Evolutionary conservation across 768 basidiomycete genomes (phyloP).

Genomic region (Sistotremastrum niveocremeum): DNA sequence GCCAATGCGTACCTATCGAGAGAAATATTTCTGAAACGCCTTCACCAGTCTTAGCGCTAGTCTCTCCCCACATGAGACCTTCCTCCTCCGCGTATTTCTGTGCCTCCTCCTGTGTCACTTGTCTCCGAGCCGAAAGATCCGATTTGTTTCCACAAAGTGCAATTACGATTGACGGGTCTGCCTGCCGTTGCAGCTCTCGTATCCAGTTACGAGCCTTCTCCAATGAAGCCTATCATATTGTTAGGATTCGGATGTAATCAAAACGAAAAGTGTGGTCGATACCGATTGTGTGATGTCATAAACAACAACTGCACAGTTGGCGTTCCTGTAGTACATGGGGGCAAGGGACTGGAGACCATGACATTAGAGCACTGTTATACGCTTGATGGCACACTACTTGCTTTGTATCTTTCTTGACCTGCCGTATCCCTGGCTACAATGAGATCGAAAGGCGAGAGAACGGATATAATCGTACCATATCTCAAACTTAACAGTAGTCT

Average conservation of each 20-base stretch:
- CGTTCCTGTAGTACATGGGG: constrained; percentile 95
- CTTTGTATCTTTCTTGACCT: constrained; percentile 92
- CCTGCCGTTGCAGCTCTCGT: constrained; percentile 90
- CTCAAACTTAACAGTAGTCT: constrained; percentile 92
- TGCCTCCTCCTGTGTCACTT: constrained; percentile 78
- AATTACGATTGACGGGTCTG: constrained; percentile 93
- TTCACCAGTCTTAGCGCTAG: constrained; percentile 80
- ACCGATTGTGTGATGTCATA: constrained; percentile 86
- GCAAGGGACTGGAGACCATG: constrained; percentile 38
- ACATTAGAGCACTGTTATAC: constrained; percentile 3
- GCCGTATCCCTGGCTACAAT: constrained; percentile 68
- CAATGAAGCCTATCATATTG: constrained; percentile 43
- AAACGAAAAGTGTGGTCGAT: neutral
- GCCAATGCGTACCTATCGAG: constrained; percentile 50
- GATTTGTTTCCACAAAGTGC: constrained; percentile 94
- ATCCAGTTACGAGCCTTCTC: constrained; percentile 97
- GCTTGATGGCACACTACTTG: constrained; percentile 6
- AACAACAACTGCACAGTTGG: constrained; percentile 87
- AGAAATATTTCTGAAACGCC: constrained; percentile 80
- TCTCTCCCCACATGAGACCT: constrained; percentile 86
- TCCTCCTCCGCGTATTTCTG: constrained; percentile 89
- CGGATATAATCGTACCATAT: constrained; percentile 57
- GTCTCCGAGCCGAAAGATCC: constrained; percentile 73
- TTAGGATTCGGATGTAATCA: neutral
- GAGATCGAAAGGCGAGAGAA: neutral